Evolutionary conservation across 805 yeast species (phyloP).

Genomic region (Yarrowia divulgata): DNA sequence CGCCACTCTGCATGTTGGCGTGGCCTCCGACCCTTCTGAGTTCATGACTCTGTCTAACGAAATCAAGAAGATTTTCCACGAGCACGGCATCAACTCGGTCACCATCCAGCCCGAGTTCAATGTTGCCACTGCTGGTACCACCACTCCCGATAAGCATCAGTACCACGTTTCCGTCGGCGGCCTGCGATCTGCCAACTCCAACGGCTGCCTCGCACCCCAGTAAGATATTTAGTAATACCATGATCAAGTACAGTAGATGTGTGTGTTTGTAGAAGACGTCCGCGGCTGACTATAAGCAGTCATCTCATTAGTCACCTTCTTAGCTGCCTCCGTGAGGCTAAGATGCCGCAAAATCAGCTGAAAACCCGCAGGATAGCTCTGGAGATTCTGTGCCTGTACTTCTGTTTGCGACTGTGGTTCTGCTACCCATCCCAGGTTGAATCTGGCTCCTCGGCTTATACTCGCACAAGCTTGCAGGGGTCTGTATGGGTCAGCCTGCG

Average conservation of each 20-base stretch:
- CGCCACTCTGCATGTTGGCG: conserved; percentile 88
- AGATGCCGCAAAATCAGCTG: too few species aligned
- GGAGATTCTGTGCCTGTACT: too few species aligned
- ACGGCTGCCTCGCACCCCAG: conserved; percentile 37
- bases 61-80: conserved; percentile 80
- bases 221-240: conserved; percentile 26
- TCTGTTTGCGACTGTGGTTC: too few species aligned
- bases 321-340: too few species aligned
- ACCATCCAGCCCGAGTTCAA: conserved; percentile 95
- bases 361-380: too few species aligned
- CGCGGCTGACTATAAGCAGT: neutral
- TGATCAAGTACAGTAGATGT: neutral
- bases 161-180: conserved; percentile 40
- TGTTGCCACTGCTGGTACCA: conserved; percentile 42
- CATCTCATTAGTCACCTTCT: too few species aligned
- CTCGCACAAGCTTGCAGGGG: too few species aligned
- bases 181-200: conserved; percentile 35
- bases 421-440: too few species aligned
- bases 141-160: conserved; percentile 34
- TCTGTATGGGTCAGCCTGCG: too few species aligned
- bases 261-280: too few species aligned
- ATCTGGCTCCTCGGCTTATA: too few species aligned
- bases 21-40: conserved; percentile 66
- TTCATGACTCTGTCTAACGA: conserved; percentile 75
- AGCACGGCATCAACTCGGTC: conserved; percentile 87